Base-by-base conservation (phyloP, 1,284 basidiomycete genomes). In the Schizophyllum commune region DNA sequence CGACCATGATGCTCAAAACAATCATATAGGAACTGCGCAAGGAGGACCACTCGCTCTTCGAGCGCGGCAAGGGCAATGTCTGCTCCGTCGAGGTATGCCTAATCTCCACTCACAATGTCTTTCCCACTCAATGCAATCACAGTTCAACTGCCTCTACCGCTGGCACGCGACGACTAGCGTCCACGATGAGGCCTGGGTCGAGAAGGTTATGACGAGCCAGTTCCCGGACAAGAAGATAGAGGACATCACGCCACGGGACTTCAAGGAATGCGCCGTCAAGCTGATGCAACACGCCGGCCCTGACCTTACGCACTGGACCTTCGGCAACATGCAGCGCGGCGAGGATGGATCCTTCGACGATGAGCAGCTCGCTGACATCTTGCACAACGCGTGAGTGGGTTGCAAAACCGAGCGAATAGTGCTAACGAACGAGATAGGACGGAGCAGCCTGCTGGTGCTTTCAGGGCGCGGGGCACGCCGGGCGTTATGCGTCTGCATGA, bases 121-220 rank as follows among this genome's bases (percentile, higher is more conserved):
- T 22, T 60, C 62, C 21, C 56, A 22, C 13, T 61, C 57, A 55
- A 13, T 57, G 55, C 34, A 32, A 55, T 19, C 11, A 0, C 61
- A 91, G 86, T 92, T 92, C 78, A 92, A 93, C 69, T 86, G 88
- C 65, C 73, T 93, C 59, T 93, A 92, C 73, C 82, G 89, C 19
- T 92, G 89, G 91, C 91, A 93, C 60, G 83, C 89, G 0, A 89
- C 89, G 0, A 86, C 86, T 0, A 89, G 86, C 51, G 68, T 71
- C 20, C 77, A 81, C 61, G 91, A 93, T 62, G 89, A 89, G 67
- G 67, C 84, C 62, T 93, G 89, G 89, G 81, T 85, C 2, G 68
- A 74, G 54, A 33, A 70, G 32, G 70, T 83, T 9, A 83, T 88
- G 64, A 64, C 66, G 19, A 60, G 79, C 5, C 66, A 86, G 52